Evolutionary conservation across 148 eudicot species (phyloP).

Genomic region (Arbutus unedo): DNA sequence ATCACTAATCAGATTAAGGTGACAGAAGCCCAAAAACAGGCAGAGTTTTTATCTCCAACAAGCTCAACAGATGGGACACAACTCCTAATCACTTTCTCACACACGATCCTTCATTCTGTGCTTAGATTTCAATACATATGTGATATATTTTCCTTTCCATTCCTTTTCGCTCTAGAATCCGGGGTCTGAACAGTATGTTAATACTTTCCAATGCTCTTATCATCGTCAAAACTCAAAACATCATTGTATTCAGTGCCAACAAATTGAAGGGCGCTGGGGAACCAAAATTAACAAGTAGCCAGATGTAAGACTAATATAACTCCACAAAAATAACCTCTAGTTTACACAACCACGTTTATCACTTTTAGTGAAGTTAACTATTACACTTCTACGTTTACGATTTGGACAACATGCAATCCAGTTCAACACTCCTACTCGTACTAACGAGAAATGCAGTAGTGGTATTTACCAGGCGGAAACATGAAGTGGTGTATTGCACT

Average conservation of each 20-base stretch:
- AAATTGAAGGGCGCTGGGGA: neutral
- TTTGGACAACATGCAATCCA: neutral
- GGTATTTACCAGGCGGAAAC: too few relatives aligned
- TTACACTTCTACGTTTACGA: neutral
- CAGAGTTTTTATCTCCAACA: constrained; percentile 3
- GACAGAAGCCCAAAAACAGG: neutral
- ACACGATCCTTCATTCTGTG: neutral
- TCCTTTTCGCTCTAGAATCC: neutral
- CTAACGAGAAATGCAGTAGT: neutral
- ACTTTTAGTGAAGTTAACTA: neutral
- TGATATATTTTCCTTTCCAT: neutral
- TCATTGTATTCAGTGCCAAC: neutral
- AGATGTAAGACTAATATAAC: neutral
- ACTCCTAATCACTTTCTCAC: neutral
- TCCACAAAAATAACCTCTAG: neutral
- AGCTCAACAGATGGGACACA: neutral
- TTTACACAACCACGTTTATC: too few relatives aligned
- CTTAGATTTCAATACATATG: neutral
- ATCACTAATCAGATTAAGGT: neutral
- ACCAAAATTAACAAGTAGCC: neutral
- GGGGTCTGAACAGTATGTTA: neutral
- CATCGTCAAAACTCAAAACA: neutral
- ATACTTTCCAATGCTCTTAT: neutral
- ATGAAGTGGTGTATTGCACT: neutral
- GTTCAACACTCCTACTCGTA: neutral